Conservation (phyloP, 108 stramenopile genomes). For the Skeletonema tropicum region DNA sequence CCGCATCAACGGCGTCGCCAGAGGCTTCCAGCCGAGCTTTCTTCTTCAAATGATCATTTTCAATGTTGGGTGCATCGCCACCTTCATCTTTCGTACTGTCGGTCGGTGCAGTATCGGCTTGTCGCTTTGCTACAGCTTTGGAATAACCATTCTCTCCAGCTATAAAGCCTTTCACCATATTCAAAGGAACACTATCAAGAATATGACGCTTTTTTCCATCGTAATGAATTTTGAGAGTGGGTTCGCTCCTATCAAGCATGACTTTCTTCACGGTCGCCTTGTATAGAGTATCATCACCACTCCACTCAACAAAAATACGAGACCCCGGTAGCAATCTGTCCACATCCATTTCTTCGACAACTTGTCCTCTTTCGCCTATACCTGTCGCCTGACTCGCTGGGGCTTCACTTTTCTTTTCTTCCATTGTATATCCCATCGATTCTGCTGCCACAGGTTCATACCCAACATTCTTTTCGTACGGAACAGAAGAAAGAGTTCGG, state of each 20-base stretch:
- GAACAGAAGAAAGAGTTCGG: slow-evolving; percentile 14
- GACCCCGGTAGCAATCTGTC: background rate
- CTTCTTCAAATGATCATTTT: background rate
- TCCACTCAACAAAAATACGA: slow-evolving; percentile 36
- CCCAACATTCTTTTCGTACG: background rate
- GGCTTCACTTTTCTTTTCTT: background rate
- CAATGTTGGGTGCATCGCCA: background rate
- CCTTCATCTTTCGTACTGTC: background rate
- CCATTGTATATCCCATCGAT: background rate
- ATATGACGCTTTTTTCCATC: slow-evolving; percentile 49
- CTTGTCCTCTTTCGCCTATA: background rate
- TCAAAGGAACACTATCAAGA: slow-evolving; percentile 15
- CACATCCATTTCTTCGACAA: slow-evolving; percentile 1
- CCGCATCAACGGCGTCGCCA: background rate
- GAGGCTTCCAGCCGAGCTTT: background rate
- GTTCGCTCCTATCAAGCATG: slow-evolving; percentile 3
- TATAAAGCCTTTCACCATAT: slow-evolving; percentile 28
- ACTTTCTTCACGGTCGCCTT: slow-evolving; percentile 43
- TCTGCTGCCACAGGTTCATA: background rate
- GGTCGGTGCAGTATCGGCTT: background rate
- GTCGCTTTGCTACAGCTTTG: background rate
- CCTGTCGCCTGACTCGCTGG: background rate
- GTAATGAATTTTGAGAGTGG: slow-evolving; percentile 37
- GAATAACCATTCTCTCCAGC: slow-evolving; percentile 1
- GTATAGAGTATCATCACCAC: slow-evolving; percentile 25